Base-by-base conservation (phyloP, 164 flowering plant species). In the Akebia trifoliata region DNA sequence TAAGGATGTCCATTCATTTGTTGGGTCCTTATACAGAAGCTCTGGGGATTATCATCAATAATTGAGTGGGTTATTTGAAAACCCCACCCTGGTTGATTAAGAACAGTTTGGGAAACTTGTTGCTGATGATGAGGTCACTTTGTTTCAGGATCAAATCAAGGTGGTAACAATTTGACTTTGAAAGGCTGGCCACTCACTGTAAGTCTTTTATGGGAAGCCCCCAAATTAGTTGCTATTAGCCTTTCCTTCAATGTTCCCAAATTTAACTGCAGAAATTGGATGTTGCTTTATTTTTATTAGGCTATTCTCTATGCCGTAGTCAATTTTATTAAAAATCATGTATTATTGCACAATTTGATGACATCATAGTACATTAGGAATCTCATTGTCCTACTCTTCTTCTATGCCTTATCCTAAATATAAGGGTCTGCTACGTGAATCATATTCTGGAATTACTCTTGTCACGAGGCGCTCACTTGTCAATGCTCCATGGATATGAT, bases 111-210 rank as follows among this genome's bases (percentile, higher is more conserved):
- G 8, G 22, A 28, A 38, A 36, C 53, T 26, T 50, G 30, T 51
- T 43, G 17, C 37, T 52, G 28, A 34, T 50, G 14, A 60, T 59
- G 11, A 4, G 4, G 14, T 50, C 17, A 4, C 59, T 14, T 49
- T 69, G 17, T 74, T 59, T 65, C 80, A 93, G 99, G 99, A 52
- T 75, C 99, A 66, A 90, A 82, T 70, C 94, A 90, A 76, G 88
- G 85, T 51, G 77, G 92, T 34, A 90, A 75, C 78, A 93, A 81
- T 74, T 75, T 93, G 73, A 85, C 99, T 22, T 61, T 93, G 71
- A 93, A 87, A 82, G 99, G 99, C 66, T 93, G 96, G 95, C 99
- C 99, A 11, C 85, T 93, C 50, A 85, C 92, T 0, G 99, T 93
- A 69, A 78, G 96, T 74, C 36, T 34, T 60, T 37, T 35, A 10